Percentiles rank a stretch among this genome's conserved stretches.
phyloP scores from a whole-genome alignment of 2,329 filamentous ascomycete genomes.

The Xylariaceae sp. region DNA sequence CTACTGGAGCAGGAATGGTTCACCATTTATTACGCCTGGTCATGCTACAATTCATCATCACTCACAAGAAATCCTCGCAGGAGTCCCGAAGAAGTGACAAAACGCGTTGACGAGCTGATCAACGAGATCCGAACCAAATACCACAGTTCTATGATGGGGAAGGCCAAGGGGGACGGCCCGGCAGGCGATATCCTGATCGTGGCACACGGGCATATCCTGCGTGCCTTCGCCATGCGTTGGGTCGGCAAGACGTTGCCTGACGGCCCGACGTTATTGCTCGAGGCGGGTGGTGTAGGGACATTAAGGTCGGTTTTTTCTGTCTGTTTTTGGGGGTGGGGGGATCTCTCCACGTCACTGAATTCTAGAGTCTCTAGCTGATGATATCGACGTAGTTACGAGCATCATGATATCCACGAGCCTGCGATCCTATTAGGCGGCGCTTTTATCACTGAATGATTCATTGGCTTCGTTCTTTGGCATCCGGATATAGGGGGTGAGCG shows the following conservation, averaged over 20 bases:
- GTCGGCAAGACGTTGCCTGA: conserved; percentile 65
- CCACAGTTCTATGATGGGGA: conserved; percentile 58
- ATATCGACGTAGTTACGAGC: conserved; percentile 59
- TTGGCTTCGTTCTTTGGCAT: neutral
- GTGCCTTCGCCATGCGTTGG: conserved; percentile 87
- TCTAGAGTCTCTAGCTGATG: neutral
- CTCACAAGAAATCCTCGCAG: conserved; percentile 32
- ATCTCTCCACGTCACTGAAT: neutral
- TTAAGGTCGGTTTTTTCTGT: conserved; percentile 51
- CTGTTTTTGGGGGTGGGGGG: neutral
- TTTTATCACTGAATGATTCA: conserved; percentile 45
- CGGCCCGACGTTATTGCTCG: conserved; percentile 74
- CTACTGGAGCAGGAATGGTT: no score
- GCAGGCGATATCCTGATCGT: conserved; percentile 69
- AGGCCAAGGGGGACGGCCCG: conserved; percentile 36
- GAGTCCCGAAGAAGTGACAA: conserved; percentile 65
- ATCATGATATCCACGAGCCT: conserved; percentile 70
- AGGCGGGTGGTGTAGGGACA: conserved; percentile 79
- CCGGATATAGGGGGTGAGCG: neutral
- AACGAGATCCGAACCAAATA: conserved; percentile 62
- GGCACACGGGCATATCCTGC: conserved; percentile 83
- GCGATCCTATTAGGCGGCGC: conserved; percentile 72
- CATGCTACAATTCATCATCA: no score
- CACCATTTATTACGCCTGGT: no score
- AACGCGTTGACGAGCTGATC: conserved; percentile 70